Evolutionary conservation across 768 basidiomycete species (phyloP).

Genomic region (Boletus vermiculosoides): DNA sequence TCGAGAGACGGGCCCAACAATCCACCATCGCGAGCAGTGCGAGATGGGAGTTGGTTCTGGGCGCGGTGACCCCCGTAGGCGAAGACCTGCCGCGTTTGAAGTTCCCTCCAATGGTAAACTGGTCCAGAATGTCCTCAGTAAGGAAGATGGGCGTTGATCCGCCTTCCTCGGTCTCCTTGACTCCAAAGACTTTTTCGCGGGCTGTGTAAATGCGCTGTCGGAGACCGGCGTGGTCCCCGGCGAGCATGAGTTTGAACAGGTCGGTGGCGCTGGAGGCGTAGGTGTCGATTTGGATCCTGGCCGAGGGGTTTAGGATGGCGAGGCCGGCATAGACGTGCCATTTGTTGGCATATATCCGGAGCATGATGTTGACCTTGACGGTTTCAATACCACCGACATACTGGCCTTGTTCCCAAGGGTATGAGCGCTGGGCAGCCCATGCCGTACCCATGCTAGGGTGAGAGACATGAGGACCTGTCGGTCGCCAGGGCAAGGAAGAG

Average conservation of each 20-base stretch:
- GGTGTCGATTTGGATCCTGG: conserved; percentile 85
- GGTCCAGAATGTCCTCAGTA: conserved; percentile 81
- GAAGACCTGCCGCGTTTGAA: conserved; percentile 12
- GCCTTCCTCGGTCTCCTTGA: conserved; percentile 30
- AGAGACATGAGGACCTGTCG: conserved; percentile 4
- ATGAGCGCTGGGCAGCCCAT: conserved; percentile 72
- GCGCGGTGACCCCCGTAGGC: conserved; percentile 11
- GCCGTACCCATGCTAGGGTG: conserved; percentile 91
- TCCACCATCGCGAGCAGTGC: conserved; percentile 97
- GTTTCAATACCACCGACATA: conserved; percentile 98
- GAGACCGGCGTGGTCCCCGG: conserved; percentile 51
- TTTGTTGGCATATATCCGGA: conserved; percentile 94
- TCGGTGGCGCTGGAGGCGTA: conserved; percentile 84
- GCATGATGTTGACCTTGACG: conserved; percentile 91
- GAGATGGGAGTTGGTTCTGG: conserved; percentile 80
- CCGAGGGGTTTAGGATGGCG: conserved; percentile 95
- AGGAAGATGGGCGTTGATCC: conserved; percentile 67
- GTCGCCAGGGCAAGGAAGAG: neutral
- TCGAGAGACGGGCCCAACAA: conserved; percentile 86
- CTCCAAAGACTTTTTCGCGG: conserved; percentile 73
- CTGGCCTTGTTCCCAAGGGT: conserved; percentile 94
- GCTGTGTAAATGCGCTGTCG: conserved; percentile 72
- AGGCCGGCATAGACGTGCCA: conserved; percentile 99
- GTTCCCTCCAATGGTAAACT: conserved; percentile 73
- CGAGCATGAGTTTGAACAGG: conserved; percentile 94